phyloP scores from a whole-genome alignment of 1,284 basidiomycete species.

The Trametes hirsuta region DNA sequence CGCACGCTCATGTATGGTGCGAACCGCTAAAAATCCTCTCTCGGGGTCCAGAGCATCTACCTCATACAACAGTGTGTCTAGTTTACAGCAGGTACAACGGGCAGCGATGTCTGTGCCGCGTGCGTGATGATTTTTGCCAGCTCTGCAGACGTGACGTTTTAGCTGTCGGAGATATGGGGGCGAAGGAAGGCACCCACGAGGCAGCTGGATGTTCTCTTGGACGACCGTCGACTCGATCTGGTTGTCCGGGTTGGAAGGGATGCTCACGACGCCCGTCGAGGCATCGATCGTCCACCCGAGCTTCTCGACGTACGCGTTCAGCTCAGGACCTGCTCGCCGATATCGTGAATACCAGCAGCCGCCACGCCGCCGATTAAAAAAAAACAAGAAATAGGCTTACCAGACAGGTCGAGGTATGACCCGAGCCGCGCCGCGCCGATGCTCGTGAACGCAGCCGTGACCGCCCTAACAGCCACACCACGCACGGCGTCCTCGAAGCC shows the following conservation, averaged over 20 bases:
- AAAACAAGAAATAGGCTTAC: conserved; percentile 38
- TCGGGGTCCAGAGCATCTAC: not conserved
- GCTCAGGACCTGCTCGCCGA: conserved; percentile 51
- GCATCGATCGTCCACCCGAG: conserved; percentile 79
- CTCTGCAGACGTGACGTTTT: conserved; percentile 49
- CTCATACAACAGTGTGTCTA: conserved; percentile 16
- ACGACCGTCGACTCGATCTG: conserved; percentile 94
- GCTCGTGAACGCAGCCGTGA: conserved; percentile 78
- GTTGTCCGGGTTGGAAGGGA: conserved; percentile 93
- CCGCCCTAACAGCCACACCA: conserved; percentile 75
- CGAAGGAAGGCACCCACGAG: conserved; percentile 62
- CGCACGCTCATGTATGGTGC: not conserved
- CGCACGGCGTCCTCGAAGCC: conserved; percentile 85
- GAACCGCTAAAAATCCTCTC: not conserved
- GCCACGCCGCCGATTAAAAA: not conserved
- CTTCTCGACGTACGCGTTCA: conserved; percentile 68
- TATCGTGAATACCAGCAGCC: not conserved
- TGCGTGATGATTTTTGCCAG: conserved; percentile 84
- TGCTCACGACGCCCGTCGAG: conserved; percentile 58
- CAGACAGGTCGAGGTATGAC: conserved; percentile 74
- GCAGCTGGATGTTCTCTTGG: conserved; percentile 87
- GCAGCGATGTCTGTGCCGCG: conserved; percentile 46
- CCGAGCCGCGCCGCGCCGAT: conserved; percentile 72
- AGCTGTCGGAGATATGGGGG: not conserved
- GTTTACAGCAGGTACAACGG: conserved; percentile 23